Conservation (phyloP, 1,284 basidiomycete species). For the Melampsora americana region DNA sequence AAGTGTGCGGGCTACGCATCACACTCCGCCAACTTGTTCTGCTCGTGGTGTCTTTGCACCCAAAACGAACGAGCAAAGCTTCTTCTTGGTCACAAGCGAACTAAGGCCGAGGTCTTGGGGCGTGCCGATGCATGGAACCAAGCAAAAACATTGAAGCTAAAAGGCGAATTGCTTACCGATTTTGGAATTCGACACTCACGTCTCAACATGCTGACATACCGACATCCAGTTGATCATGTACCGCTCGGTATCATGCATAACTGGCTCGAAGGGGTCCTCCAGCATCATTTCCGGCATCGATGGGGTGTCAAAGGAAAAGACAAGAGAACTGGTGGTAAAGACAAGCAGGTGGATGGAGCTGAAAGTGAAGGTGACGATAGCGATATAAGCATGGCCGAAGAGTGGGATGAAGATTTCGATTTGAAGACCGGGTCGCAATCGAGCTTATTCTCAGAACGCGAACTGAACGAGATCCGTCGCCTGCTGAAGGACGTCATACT, state of each 20-base stretch:
- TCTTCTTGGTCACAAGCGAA: not conserved
- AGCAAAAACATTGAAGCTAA: not conserved
- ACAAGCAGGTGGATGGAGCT: not conserved
- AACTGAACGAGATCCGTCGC: conserved; percentile 1
- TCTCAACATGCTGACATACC: conserved; percentile 15
- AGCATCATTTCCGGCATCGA: conserved; percentile 19
- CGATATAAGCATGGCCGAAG: not conserved
- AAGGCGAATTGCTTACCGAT: not conserved
- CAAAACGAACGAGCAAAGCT: not conserved
- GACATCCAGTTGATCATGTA: conserved; percentile 18
- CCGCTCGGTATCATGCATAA: conserved; percentile 26
- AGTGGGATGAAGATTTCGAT: not conserved
- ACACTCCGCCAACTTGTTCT: conserved; percentile 16
- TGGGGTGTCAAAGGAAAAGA: conserved; percentile 24
- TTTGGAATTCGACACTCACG: conserved; percentile 5
- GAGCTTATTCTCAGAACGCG: not conserved
- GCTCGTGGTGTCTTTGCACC: conserved; percentile 8
- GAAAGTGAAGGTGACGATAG: not conserved
- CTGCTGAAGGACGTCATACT: conserved; percentile 11
- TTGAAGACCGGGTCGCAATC: too few species aligned
- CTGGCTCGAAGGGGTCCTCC: too few species aligned
- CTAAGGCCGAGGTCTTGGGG: not conserved
- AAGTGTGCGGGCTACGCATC: conserved; percentile 22
- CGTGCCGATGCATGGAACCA: not conserved
- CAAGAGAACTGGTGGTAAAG: not conserved